Conservation (phyloP, 2,329 filamentous ascomycete species). For the Lasiodiplodia sp. region DNA sequence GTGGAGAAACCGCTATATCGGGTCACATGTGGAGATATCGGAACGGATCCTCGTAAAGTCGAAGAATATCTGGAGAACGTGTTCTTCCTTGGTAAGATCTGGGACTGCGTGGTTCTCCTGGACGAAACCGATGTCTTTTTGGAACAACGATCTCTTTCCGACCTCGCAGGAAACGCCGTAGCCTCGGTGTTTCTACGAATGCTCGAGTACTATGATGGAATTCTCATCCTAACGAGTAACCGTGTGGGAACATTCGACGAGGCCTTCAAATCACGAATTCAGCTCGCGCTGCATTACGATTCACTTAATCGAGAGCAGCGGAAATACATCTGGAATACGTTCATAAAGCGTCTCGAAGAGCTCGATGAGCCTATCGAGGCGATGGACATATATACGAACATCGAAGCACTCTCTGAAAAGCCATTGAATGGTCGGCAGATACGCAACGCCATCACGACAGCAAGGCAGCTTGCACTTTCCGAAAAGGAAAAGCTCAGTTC, state of each 20-base stretch:
- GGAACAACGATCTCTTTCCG: background rate
- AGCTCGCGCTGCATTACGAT: constrained; percentile 40
- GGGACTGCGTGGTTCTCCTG: constrained; percentile 1
- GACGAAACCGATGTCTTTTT: constrained; percentile 29
- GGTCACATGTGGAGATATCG: constrained; percentile 32
- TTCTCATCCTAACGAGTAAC: constrained; percentile 46
- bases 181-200: background rate
- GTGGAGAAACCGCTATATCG: constrained; percentile 40
- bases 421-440: constrained; percentile 61
- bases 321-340: constrained; percentile 41
- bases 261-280: constrained; percentile 43
- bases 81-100: background rate
- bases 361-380: constrained; percentile 47
- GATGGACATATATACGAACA: background rate
- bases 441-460: constrained; percentile 53
- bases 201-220: constrained; percentile 20
- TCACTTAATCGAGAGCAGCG: constrained; percentile 24
- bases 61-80: background rate
- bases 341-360: constrained; percentile 35
- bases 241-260: constrained; percentile 41
- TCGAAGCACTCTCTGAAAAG: constrained; percentile 45
- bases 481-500: constrained; percentile 28
- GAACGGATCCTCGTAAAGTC: background rate
- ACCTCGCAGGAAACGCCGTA: background rate
- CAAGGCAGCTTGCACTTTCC: constrained; percentile 38